Percentiles rank a stretch among this genome's conserved stretches.
Conservation (phyloP, 2,329 filamentous ascomycete species). For the Diplodia corticola region DNA sequence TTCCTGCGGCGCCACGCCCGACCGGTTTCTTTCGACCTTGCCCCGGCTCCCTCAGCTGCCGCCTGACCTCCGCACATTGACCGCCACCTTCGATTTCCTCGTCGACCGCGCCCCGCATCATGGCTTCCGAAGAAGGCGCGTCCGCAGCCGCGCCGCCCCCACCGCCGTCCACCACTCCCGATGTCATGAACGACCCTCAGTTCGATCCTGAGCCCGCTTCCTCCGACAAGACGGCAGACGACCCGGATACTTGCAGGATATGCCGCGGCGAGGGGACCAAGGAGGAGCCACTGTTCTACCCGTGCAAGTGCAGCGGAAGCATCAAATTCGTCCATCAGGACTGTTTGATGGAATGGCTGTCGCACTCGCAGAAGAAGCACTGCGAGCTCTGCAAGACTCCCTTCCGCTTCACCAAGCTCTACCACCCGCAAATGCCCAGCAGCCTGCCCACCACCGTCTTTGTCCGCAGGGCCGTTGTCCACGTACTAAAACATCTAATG, state of each 20-base stretch:
- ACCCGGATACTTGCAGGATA: constrained; percentile 90
- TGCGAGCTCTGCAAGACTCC: constrained; percentile 99
- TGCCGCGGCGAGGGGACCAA: constrained; percentile 84
- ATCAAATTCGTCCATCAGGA: constrained; percentile 99
- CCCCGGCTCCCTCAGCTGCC: background rate
- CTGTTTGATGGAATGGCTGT: constrained; percentile 98
- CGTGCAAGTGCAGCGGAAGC: constrained; percentile 98
- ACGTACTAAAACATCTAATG: constrained; percentile 68
- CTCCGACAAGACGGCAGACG: constrained; percentile 42
- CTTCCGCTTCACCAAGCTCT: constrained; percentile 97
- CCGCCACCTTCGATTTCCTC: background rate
- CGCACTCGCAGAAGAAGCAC: constrained; percentile 98
- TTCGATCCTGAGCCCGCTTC: constrained; percentile 45
- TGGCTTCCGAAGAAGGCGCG: constrained; percentile 9
- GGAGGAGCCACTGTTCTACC: constrained; percentile 89
- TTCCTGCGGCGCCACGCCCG: constrained; percentile 7
- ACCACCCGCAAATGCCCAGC: constrained; percentile 89
- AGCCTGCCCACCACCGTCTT: constrained; percentile 80
- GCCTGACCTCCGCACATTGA: background rate
- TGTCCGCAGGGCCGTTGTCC: constrained; percentile 71
- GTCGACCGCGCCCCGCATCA: background rate
- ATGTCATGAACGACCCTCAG: constrained; percentile 60
- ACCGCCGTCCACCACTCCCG: constrained; percentile 27
- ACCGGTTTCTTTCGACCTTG: background rate
- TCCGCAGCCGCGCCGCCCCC: background rate